Evolutionary conservation across 805 yeast genomes (phyloP).

Genomic region (Zygoascus bituminiphila): DNA sequence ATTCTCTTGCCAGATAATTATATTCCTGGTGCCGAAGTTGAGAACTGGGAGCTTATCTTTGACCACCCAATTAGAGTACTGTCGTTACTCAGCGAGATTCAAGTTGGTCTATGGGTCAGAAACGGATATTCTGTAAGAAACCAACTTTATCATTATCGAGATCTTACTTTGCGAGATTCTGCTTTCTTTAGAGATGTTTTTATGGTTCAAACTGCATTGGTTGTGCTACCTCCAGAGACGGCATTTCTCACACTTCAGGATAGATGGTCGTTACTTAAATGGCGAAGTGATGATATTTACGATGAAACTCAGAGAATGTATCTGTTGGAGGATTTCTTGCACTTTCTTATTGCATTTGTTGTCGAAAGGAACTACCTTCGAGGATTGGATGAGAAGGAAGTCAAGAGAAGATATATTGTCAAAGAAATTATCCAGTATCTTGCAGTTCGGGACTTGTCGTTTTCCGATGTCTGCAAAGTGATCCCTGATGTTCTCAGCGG

Average conservation of each 20-base stretch:
- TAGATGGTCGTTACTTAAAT: constrained; percentile 50
- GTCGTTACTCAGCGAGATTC: constrained; percentile 73
- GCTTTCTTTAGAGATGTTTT: constrained; percentile 76
- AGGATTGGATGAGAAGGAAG: constrained; percentile 39
- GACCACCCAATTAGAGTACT: constrained; percentile 74
- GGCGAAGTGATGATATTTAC: constrained; percentile 27
- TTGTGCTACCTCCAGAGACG: constrained; percentile 46
- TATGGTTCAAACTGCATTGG: constrained; percentile 54
- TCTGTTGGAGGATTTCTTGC: constrained; percentile 73
- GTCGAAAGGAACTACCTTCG: constrained; percentile 57
- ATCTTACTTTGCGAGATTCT: constrained; percentile 69
- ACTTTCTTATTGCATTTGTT: constrained; percentile 56
- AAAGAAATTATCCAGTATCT: constrained; percentile 75
- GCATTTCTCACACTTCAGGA: constrained; percentile 50
- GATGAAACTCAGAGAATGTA: constrained; percentile 39
- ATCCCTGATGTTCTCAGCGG: constrained; percentile 70
- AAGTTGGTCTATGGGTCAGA: constrained; percentile 89
- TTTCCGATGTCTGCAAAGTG: constrained; percentile 56
- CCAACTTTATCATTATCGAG: constrained; percentile 72
- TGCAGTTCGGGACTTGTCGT: constrained; percentile 67
- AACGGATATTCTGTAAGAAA: constrained; percentile 77
- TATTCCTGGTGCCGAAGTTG: constrained; percentile 1
- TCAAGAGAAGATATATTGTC: constrained; percentile 43
- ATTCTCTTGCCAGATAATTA: constrained; percentile 8
- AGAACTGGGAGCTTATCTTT: constrained; percentile 31